These are phyloP conservation scores for Dioszegia crocea DNA, from an alignment of 768 basidiomycete species.

Conservation along the genomic window DNA sequence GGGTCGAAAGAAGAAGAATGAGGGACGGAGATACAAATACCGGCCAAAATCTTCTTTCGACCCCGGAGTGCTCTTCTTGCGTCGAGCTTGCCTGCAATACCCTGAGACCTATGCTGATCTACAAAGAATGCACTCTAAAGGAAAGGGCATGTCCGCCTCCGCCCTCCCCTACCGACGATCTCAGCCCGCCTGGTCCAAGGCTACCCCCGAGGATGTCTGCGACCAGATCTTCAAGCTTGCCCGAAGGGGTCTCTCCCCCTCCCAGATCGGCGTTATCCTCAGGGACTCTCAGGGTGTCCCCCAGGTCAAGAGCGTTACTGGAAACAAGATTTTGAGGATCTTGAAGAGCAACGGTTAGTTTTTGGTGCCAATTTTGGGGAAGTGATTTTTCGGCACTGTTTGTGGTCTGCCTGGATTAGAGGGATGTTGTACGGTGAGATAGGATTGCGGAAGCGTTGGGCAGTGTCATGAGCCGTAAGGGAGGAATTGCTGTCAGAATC, in stretches of 20 bases:
- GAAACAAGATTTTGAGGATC: slow-evolving; percentile 99
- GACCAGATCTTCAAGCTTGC: slow-evolving; percentile 97
- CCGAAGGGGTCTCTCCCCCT: slow-evolving; percentile 93
- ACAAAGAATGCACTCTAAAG: slow-evolving; percentile 96
- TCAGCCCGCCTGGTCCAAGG: slow-evolving; percentile 95
- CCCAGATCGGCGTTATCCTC: slow-evolving; percentile 95
- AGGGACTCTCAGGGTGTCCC: slow-evolving; percentile 97
- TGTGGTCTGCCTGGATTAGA: not conserved
- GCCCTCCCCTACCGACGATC: slow-evolving; percentile 95
- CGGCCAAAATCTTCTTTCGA: too few relatives aligned
- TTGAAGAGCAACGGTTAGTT: slow-evolving; percentile 86
- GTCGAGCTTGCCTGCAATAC: too few relatives aligned
- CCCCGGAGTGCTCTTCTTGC: too few relatives aligned
- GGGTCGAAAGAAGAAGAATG: too few relatives aligned
- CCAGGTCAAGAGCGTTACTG: slow-evolving; percentile 96
- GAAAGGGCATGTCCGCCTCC: slow-evolving; percentile 99
- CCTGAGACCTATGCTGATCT: not conserved
- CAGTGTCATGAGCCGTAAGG: too few relatives aligned
- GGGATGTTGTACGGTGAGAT: too few relatives aligned
- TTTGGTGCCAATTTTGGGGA: not conserved
- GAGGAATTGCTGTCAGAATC: too few relatives aligned
- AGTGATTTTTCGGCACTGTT: too few relatives aligned
- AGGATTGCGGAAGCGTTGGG: too few relatives aligned
- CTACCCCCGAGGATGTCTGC: slow-evolving; percentile 86
- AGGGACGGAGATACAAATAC: too few relatives aligned